Base-by-base conservation (phyloP, 306 rosid species). In the Prunus mongolica region DNA sequence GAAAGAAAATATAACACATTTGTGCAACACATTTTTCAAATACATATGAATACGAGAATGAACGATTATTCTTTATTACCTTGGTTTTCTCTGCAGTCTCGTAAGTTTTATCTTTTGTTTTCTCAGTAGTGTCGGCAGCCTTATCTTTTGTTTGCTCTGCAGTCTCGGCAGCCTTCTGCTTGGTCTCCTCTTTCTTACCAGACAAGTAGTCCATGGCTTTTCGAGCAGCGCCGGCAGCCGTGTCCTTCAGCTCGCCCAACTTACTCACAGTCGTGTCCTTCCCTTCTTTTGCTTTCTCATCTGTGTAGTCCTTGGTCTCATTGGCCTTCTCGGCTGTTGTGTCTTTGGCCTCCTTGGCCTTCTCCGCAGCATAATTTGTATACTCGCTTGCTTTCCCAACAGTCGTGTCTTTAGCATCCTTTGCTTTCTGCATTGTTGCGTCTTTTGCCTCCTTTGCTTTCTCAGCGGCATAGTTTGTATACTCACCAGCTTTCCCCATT, bases 201-300 rank as follows among this genome's bases (percentile, higher is more conserved):
- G 92, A 28, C 71, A 92, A 86, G 86, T 76, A 86, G 51, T 71
- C 94, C 84, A 89, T 78, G 2, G 96, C 91, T 28, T 81, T 79
- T 62, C 77, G 79, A 0, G 92, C 91, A 0, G 93, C 91, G 24
- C 76, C 91, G 0, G 88, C 81, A n/a, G 97, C 89, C 0, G 91
- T 75, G 24, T 89, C 90, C 68, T 88, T 91, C 8, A 93, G 49
- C 79, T 82, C 91, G 6, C 90, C 93, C 19, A 93, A 88, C 81
- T 84, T 93, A 64, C 85, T 83, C 2, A 81, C 64, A 0, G 90
- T 83, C 0, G 74, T 76, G 3, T 90, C 94, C 55, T 86, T 89
- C 27, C 86, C 93, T 73, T 90, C 91, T 55, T 84, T 84, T 0
- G 86, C 83, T 64, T 85, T 90, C 89, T 88, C 89, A 9, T 72